Conservation (phyloP, 257 asterid species). For the Primulina huaijiensis region DNA sequence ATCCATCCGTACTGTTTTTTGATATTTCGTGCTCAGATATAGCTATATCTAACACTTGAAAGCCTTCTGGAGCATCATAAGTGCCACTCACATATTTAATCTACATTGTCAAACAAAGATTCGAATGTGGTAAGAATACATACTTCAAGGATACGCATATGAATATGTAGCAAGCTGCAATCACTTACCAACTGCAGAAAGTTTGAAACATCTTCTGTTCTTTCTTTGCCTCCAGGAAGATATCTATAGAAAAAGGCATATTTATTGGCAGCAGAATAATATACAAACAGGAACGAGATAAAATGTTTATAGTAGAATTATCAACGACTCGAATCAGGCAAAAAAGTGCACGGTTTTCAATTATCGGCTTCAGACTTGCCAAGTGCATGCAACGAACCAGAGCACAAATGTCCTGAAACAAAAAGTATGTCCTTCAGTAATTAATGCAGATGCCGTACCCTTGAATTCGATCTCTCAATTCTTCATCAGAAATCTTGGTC, state of each 20-base stretch:
- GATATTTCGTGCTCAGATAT: slow-evolving; percentile 81
- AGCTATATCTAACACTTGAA: slow-evolving; percentile 71
- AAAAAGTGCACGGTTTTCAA: not conserved
- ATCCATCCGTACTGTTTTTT: slow-evolving; percentile 61
- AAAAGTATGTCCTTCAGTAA: not conserved
- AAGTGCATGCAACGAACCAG: not conserved
- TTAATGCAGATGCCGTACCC: slow-evolving; percentile 49
- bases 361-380: slow-evolving; percentile 2
- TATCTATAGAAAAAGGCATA: slow-evolving; percentile 28
- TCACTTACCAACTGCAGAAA: slow-evolving; percentile 47
- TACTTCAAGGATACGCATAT: not conserved
- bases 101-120: slow-evolving; percentile 39
- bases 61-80: slow-evolving; percentile 87
- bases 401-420: not conserved
- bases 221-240: slow-evolving; percentile 36
- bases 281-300: not conserved
- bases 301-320: not conserved
- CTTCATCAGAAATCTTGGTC: slow-evolving; percentile 78
- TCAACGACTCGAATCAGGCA: not conserved
- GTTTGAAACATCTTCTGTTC: slow-evolving; percentile 28
- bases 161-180: not conserved
- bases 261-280: not conserved
- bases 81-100: slow-evolving; percentile 89
- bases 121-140: slow-evolving; percentile 3
- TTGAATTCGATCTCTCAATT: slow-evolving; percentile 70